Evolutionary conservation across 2,329 filamentous ascomycete genomes (phyloP).

Genomic region (Calonectria honghensis): DNA sequence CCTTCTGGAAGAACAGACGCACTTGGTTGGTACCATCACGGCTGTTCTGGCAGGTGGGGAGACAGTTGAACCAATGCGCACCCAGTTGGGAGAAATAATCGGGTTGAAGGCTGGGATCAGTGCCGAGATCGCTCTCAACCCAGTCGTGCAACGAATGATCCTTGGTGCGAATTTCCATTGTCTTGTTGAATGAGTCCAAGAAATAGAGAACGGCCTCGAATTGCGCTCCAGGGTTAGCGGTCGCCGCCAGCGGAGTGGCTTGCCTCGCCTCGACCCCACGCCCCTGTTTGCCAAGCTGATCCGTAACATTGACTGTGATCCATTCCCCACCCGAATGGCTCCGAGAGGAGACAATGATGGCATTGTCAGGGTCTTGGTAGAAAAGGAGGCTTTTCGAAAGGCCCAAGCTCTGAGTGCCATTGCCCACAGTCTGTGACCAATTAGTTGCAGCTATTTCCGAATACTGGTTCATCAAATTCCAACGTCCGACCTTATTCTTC

Average conservation of each 20-base stretch:
- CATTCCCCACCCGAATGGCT: neutral
- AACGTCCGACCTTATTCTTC: neutral
- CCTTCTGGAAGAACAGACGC: constrained; percentile 7
- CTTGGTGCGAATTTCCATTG: neutral
- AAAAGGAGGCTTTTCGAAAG: neutral
- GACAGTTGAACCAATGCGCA: constrained; percentile 22
- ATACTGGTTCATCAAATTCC: neutral
- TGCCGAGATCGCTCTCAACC: neutral
- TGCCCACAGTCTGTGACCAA: neutral
- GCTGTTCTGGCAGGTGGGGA: constrained; percentile 4
- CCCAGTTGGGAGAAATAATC: constrained; percentile 4
- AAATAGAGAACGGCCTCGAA: constrained; percentile 2
- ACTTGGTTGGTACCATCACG: constrained; percentile 2
- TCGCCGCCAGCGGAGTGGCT: constrained; percentile 1
- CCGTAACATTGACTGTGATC: constrained; percentile 12
- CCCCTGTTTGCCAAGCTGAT: neutral
- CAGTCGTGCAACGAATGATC: neutral
- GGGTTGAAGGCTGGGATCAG: neutral
- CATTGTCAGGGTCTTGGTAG: neutral
- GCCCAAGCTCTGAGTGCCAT: neutral
- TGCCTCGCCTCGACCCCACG: neutral
- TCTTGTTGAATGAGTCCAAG: neutral
- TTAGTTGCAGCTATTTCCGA: constrained; percentile 6
- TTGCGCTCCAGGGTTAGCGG: neutral
- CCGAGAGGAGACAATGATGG: constrained; percentile 11